Evolutionary conservation across 805 yeast genomes (phyloP).

Genomic region (Schizosaccharomyces japonicus): DNA sequence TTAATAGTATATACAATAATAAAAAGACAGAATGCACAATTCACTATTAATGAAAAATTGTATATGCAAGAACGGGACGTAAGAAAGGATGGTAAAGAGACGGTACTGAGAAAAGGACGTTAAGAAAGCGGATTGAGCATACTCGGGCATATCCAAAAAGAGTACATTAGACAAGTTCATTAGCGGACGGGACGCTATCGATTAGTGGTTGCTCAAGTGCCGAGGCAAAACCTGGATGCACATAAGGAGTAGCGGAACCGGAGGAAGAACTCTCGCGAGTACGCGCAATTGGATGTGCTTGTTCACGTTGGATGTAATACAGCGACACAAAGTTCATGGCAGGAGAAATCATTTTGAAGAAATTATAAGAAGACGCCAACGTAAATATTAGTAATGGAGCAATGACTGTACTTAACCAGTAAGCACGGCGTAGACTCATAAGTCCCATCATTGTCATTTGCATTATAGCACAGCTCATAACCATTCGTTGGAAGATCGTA

Average conservation of each 20-base stretch:
- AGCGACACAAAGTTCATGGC: background rate
- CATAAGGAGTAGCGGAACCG: background rate
- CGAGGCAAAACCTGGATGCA: background rate
- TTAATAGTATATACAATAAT: too few species aligned
- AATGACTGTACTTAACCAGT: constrained; percentile 46
- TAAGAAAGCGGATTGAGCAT: too few species aligned
- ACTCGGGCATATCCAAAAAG: too few species aligned
- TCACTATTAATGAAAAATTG: background rate
- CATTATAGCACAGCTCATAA: constrained; percentile 56
- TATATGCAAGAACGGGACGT: background rate
- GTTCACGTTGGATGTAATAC: background rate
- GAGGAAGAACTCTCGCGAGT: background rate
- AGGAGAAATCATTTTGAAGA: background rate
- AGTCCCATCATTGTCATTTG: constrained; percentile 56
- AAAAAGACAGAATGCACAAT: too few species aligned
- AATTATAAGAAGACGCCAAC: background rate
- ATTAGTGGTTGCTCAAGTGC: background rate
- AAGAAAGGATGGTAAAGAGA: background rate
- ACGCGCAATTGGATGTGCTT: background rate
- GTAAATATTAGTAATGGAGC: constrained; percentile 30
- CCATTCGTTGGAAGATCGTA: constrained; percentile 55
- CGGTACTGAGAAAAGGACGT: too few species aligned
- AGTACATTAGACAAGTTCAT: too few species aligned
- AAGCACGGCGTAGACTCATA: constrained; percentile 51
- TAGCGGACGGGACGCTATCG: too few species aligned